Evolutionary conservation across 495 filamentous ascomycete species (phyloP).

Genomic region (Trichoderma asperelloides): DNA sequence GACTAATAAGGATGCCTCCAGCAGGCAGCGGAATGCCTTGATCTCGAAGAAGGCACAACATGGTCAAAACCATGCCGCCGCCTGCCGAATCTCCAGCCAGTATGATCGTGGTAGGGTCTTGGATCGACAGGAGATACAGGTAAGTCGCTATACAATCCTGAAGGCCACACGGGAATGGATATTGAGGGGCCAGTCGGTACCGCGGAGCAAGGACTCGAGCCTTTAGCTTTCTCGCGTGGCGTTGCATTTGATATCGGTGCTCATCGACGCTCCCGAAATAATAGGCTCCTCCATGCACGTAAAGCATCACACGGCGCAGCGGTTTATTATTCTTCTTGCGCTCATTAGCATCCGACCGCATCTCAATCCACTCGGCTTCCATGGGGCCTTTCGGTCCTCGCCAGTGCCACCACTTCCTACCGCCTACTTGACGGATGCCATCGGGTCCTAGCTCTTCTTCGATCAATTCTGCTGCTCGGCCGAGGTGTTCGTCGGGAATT

Average conservation of each 20-base stretch:
- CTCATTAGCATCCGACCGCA: slow-evolving; percentile 70
- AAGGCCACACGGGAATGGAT: slow-evolving; percentile 86
- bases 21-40: slow-evolving; percentile 73
- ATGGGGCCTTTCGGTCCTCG: slow-evolving; percentile 50
- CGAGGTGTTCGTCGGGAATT: slow-evolving; percentile 53
- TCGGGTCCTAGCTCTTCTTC: slow-evolving; percentile 63
- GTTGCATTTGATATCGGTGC: slow-evolving; percentile 91
- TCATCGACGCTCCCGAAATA: slow-evolving; percentile 87
- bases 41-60: slow-evolving; percentile 76
- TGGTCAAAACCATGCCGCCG: slow-evolving; percentile 71
- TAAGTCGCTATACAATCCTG: slow-evolving; percentile 85
- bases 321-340: slow-evolving; percentile 49
- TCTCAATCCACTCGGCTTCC: slow-evolving; percentile 91
- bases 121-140: slow-evolving; percentile 62
- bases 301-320: slow-evolving; percentile 76
- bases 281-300: slow-evolving; percentile 70
- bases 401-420: slow-evolving; percentile 93
- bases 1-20: slow-evolving; percentile 81
- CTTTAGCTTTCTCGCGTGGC: slow-evolving; percentile 87
- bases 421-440: slow-evolving; percentile 67
- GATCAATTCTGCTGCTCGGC: slow-evolving; percentile 52
- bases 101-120: slow-evolving; percentile 70
- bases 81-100: slow-evolving; percentile 85
- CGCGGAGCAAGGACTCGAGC: slow-evolving; percentile 79
- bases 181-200: slow-evolving; percentile 87